Base-by-base conservation (phyloP, 768 basidiomycete species). In the Nevesoporus exiguus region DNA sequence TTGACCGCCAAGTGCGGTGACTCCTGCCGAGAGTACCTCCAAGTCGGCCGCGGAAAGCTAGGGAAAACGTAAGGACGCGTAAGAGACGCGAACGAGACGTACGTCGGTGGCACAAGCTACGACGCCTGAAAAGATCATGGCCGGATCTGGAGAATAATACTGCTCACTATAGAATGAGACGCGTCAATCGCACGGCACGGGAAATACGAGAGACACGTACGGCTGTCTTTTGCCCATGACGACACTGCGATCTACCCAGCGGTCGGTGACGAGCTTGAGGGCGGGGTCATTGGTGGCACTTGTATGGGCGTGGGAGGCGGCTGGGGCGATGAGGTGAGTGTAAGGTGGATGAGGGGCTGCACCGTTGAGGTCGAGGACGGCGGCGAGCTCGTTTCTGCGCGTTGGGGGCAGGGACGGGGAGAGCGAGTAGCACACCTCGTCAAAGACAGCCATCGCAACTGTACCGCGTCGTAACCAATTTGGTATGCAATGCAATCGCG, bases 121-220 rank as follows among this genome's bases (percentile, higher is more conserved):
- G 19, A 94, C 76, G 2, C 90, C 90, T 7, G 92, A 94, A 72
- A 96, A 95, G 45, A 93, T 77, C 76, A 83, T 81, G 1, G 77
- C 67, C 0, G 89, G 88, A 66, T 93, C 84, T 3, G 90, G 76
- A 2, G 92, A 94, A 72, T 85, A 94, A 64, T 75, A 82, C 24
- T 79, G 68, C 7, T 83, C 66, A 22, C 82, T 84, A n/a, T n/a
- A 37, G 33, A 50, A 21, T 3, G 29, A 8, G 22, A 21, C 22
- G 55, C 33, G 54, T 24, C 37, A 33, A 60, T 52, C 14, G 49
- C 46, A 8, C 37, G 42, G 4, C n/a, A 51, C 24, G 19, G 22
- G 14, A 37, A 19, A 40, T 33, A 37, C 44, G 15, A 36, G 22
- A 15, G 36, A 8, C 31, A 24, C 84, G 42, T 54, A 86, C 80